These are phyloP conservation scores for Diacronema lutheri DNA, from an alignment of 78 protist genomes.

Conservation along the genomic window DNA sequence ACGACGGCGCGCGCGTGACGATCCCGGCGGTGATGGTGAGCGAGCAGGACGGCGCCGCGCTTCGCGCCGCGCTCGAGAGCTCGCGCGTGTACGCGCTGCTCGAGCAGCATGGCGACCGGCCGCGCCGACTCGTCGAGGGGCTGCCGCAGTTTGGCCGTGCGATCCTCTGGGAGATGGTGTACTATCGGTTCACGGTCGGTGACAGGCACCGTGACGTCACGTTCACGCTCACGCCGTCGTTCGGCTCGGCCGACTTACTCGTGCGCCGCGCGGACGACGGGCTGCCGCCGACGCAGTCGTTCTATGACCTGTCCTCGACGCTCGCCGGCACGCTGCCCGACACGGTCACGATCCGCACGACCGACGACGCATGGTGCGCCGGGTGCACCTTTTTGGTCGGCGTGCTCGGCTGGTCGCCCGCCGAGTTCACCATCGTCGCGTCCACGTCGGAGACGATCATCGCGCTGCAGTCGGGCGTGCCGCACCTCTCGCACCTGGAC, in stretches of 20 bases:
- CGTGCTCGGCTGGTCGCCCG: neutral
- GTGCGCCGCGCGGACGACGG: neutral
- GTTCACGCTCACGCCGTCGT: neutral
- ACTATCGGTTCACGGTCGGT: neutral
- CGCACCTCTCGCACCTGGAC: neutral
- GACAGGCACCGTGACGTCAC: neutral
- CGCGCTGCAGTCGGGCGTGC: neutral
- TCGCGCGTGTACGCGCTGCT: neutral
- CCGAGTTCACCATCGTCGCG: neutral
- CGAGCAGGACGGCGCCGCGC: neutral
- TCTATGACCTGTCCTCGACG: no score
- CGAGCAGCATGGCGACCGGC: neutral
- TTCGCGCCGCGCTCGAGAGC: neutral
- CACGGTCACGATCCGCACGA: neutral
- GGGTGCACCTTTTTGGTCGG: neutral
- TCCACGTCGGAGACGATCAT: neutral
- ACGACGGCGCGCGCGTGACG: no score
- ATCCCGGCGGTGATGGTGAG: neutral
- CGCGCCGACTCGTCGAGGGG: neutral
- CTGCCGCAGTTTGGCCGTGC: neutral
- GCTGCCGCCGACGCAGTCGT: neutral
- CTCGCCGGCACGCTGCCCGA: neutral
- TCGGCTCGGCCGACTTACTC: neutral
- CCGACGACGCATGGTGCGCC: neutral
- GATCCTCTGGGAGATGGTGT: neutral